Conservation (phyloP, 257 asterid genomes). For the Paraleonurus japonicus region DNA sequence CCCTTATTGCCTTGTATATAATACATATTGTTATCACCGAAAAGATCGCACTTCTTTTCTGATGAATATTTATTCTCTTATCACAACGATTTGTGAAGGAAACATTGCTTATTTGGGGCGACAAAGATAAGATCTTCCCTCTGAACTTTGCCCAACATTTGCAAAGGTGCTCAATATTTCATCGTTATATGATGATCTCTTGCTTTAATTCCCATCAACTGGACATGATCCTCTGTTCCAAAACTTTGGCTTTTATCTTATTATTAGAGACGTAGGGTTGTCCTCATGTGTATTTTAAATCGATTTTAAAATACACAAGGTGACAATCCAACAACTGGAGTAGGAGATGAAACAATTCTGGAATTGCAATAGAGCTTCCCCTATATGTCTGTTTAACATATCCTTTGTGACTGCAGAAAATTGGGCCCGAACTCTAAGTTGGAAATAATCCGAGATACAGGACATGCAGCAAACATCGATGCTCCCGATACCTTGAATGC, state of each 20-base stretch:
- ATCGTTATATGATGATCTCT: neutral
- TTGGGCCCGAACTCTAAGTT: slow-evolving; percentile 50
- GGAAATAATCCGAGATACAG: slow-evolving; percentile 53
- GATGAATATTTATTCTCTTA: slow-evolving; percentile 3
- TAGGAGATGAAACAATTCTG: neutral
- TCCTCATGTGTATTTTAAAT: neutral
- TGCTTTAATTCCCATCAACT: neutral
- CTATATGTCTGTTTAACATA: neutral
- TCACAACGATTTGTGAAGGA: slow-evolving; percentile 38
- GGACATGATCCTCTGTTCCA: neutral
- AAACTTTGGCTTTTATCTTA: neutral
- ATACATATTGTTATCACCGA: neutral
- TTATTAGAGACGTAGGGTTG: neutral
- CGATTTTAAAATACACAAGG: neutral
- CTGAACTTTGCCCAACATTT: slow-evolving; percentile 46
- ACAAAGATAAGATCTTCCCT: slow-evolving; percentile 67
- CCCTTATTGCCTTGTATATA: neutral
- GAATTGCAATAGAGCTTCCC: neutral
- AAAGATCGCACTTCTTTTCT: neutral
- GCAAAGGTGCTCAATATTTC: slow-evolving; percentile 41
- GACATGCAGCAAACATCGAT: slow-evolving; percentile 68
- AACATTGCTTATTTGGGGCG: slow-evolving; percentile 72
- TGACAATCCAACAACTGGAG: neutral
- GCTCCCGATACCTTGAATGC: slow-evolving; percentile 46
- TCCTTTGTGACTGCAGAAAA: slow-evolving; percentile 38